phyloP scores from a whole-genome alignment of 345 rosid genomes.

The Hibiscus syriacus region DNA sequence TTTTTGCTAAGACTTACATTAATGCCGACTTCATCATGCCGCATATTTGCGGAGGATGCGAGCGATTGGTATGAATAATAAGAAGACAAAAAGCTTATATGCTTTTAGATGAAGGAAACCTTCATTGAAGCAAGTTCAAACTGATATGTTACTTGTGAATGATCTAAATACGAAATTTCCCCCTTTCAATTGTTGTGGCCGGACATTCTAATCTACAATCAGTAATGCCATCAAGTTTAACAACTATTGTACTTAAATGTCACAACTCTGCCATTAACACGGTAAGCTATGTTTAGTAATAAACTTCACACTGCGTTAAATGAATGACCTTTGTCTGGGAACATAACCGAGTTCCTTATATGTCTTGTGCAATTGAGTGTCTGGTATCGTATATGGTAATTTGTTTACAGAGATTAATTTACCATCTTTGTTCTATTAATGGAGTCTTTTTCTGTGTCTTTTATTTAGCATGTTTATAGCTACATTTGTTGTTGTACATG shows the following conservation, averaged over 20 bases:
- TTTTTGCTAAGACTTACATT: too few species aligned
- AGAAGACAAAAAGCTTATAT: not conserved
- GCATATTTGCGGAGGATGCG: not conserved
- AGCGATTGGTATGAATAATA: not conserved
- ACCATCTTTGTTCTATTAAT: not conserved
- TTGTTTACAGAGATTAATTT: not conserved
- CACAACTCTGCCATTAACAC: not conserved
- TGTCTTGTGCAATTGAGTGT: not conserved
- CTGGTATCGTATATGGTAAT: not conserved
- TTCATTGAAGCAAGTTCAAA: not conserved
- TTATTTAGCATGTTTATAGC: not conserved
- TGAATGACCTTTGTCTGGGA: not conserved
- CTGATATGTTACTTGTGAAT: not conserved
- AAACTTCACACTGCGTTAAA: not conserved
- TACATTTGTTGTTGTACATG: not conserved
- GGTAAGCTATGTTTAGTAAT: constrained; percentile 1
- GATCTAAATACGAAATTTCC: not conserved
- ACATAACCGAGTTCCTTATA: not conserved
- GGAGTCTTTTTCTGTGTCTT: not conserved
- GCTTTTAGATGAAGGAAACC: not conserved
- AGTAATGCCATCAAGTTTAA: not conserved
- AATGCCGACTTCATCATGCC: not conserved
- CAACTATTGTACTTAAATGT: not conserved
- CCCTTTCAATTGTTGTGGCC: not conserved
- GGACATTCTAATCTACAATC: not conserved